These are phyloP conservation scores for Fusarium fracticaudum DNA, from an alignment of 2,329 filamentous ascomycete genomes.

Conservation along the genomic window DNA sequence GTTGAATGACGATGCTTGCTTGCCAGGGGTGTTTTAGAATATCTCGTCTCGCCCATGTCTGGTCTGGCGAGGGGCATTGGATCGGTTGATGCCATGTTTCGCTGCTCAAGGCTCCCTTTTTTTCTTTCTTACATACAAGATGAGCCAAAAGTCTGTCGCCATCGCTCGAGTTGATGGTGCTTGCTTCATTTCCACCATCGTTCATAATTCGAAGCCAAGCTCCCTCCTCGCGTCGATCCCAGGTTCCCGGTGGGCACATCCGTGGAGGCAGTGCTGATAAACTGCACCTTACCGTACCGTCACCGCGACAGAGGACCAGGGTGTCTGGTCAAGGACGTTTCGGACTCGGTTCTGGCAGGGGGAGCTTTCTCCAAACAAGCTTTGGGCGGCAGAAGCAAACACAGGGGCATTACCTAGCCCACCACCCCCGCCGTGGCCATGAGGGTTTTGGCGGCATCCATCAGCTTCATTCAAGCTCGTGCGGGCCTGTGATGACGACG, in stretches of 20 bases:
- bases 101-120: slow-evolving; percentile 33
- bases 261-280: slow-evolving; percentile 44
- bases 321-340: slow-evolving; percentile 38
- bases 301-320: slow-evolving; percentile 38
- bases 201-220: slow-evolving; percentile 30
- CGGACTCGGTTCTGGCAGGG: slow-evolving; percentile 34
- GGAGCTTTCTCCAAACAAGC: slow-evolving; percentile 42
- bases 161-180: slow-evolving; percentile 13
- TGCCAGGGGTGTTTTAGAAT: slow-evolving; percentile 34
- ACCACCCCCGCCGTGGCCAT: slow-evolving; percentile 20
- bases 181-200: slow-evolving; percentile 30
- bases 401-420: slow-evolving; percentile 32
- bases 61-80: slow-evolving; percentile 12
- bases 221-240: slow-evolving; percentile 39
- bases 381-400: slow-evolving; percentile 41
- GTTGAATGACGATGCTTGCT: slow-evolving; percentile 42
- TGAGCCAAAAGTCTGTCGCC: slow-evolving; percentile 13
- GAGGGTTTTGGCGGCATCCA: slow-evolving; percentile 17
- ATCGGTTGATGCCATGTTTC: slow-evolving; percentile 29
- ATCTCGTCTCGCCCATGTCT: neutral
- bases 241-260: slow-evolving; percentile 39
- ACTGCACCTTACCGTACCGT: slow-evolving; percentile 26
- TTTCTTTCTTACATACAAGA: slow-evolving; percentile 13
- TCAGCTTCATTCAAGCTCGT: slow-evolving; percentile 34
- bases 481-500: slow-evolving; percentile 42